Evolutionary conservation across 768 basidiomycete species (phyloP), one percentile per base, ranked within the genome.

Genomic region (Austroboletus eburneus): DNA sequence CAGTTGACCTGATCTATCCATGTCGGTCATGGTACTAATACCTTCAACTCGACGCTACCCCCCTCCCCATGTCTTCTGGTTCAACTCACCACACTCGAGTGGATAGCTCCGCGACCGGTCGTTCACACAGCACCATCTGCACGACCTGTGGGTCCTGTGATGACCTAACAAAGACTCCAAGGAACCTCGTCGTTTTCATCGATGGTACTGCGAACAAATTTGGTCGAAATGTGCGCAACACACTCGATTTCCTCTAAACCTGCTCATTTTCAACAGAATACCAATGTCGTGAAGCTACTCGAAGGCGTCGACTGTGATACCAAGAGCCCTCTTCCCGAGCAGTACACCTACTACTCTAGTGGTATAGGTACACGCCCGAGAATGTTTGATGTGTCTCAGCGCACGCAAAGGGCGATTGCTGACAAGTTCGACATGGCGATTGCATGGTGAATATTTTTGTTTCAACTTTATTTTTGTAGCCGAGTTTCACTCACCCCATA

Each of bases 261-360:
- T 20, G 9, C 33, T 30, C 17, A 38, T 41, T n/a, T 13, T 24
- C 21, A n/a, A 40, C 30, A 71, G 69, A 69, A 68, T 41, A 66
- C 65, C 21, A 65, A 69, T 43, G 62, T 70, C 33, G 53, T 70
- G 27, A 65, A 69, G 36, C 51, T 70, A 2, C 67, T 66, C 39
- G 52, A 46, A 20, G 59, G 49, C 3, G 42, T 69, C 4, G 57
- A 57, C n/a, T 17, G 44, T 10, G 48, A 54, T 16, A 45, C 56
- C 39, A 48, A 55, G 8, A 50, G 27, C 17, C 45, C 49, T 22
- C n/a, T 37, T 17, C 43, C 50, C 5, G 47, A 47, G 8, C 66
- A 70, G 40, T 51, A 57, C 20, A 66, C 66, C 2, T 70, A 63
- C 45, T 70, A 70, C 36, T 61, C 64, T 27, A 70, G 67, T 38